Base-by-base conservation (phyloP, 495 filamentous ascomycete species). In the Monascus purpureus region DNA sequence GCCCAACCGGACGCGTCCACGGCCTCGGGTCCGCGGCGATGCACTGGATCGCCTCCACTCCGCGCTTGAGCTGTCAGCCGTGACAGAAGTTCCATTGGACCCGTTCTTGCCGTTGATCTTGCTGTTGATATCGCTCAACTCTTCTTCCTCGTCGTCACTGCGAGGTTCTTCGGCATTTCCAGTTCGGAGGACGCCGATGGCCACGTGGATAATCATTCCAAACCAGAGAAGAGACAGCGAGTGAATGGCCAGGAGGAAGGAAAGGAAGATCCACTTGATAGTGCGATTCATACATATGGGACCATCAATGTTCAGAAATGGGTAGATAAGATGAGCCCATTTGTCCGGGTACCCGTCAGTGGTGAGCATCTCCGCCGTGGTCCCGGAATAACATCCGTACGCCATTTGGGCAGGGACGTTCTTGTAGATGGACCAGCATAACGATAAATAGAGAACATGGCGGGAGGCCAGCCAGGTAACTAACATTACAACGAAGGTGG, bases 151-250 rank as follows among this genome's bases (percentile, higher is more conserved):
- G 39, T 85, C 85, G 40, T 93, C 87, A 49, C 82, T 92, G 30
- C 88, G 75, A 17, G 70, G 67, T 45, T 96, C 88, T 33, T 93
- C 88, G 15, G 88, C 86, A 17, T 70, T 65, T n/a, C 70, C 68
- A 16, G 83, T 85, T 28, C 61, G 70, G 12, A 95, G 43, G 1
- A 93, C 81, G 18, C 72, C 73, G 31, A 74, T 59, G 13, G 84
- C 87, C 1, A 96, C 81, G 16, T 71, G 68, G 17, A 83, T 46
- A 45, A 95, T 93, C 75, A 93, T 79, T 43, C 60, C 69, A 50
- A 95, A 92, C 88, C 88, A 96, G 42, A 88, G 63, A 12, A 93
- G 59, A 12, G 80, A 82, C 18, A 96, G 62, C 6, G 65, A 59
- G 51, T 95, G 84, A n/a, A 96, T 57, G 23, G 73, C 68, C 11